These are phyloP conservation scores for Violaceomyces palustris DNA, from an alignment of 1,284 basidiomycete species.

Conservation along the genomic window DNA sequence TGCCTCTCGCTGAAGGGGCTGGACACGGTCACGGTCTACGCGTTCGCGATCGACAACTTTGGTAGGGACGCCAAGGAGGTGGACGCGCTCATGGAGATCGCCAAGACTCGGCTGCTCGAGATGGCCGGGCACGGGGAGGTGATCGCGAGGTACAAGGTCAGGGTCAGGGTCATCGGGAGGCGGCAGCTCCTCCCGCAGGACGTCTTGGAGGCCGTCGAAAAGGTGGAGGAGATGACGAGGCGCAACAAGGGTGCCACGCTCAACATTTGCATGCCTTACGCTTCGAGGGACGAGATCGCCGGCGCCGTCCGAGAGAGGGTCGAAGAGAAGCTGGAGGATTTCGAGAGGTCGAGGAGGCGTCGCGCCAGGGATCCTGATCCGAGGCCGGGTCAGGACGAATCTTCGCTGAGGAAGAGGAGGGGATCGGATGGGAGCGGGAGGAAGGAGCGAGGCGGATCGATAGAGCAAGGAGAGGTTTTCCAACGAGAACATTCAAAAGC, in stretches of 20 bases:
- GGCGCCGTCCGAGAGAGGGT: constrained; percentile 14
- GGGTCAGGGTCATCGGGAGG: constrained; percentile 77
- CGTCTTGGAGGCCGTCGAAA: constrained; percentile 67
- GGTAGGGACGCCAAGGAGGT: constrained; percentile 82
- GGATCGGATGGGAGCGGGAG: too few species aligned
- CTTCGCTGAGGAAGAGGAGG: too few species aligned
- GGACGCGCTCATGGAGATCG: constrained; percentile 76
- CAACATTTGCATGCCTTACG: constrained; percentile 92
- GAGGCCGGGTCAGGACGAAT: too few species aligned
- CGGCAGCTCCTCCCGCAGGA: constrained; percentile 69
- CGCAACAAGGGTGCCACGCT: constrained; percentile 78
- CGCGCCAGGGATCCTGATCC: too few species aligned
- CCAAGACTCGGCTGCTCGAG: constrained; percentile 74
- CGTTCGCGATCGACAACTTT: constrained; percentile 97
- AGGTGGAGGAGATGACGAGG: constrained; percentile 74
- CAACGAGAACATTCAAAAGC: too few species aligned
- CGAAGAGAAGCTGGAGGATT: constrained; percentile 10
- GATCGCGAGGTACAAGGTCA: constrained; percentile 64
- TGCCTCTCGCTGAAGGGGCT: constrained; percentile 43
- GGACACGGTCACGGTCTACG: constrained; percentile 76
- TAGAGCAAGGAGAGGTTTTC: too few species aligned
- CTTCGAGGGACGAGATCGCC: constrained; percentile 83
- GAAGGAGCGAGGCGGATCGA: too few species aligned
- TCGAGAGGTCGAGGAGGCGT: too few species aligned
- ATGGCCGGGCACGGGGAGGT: constrained; percentile 67